Evolutionary conservation across 805 yeast species (phyloP), one percentile per base, ranked within the genome.

Genomic region (Kodamaea kaohsiungensis): DNA sequence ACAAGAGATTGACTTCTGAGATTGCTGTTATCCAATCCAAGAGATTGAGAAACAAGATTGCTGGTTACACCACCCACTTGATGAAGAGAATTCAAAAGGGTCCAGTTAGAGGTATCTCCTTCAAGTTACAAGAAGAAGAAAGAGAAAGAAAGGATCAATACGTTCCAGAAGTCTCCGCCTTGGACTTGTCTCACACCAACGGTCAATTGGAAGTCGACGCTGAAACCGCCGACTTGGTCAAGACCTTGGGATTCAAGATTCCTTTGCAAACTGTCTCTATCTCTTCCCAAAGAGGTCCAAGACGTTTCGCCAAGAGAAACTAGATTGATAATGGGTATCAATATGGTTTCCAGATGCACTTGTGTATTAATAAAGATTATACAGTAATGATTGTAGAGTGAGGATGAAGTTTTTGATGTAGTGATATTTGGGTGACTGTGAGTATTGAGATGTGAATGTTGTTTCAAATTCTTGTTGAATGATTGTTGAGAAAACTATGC

Each of bases 61-160:
- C 99, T 79, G 99, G 99, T 80, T 95, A 93, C 97, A 95, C 99
- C 82, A 95, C 99, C 76, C 99, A 95, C 83, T 88, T 95, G 81
- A 96, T 95, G 99, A 95, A 91, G 87, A 92, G 99, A 86, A 95
- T 95, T 77, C 98, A 96, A 84, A 95, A 93, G 87, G 99, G 99
- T 79, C 99, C 99, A 85, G 99, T 95, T 73, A 92, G 98, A 88
- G 99, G 99, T 85, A 96, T 95, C 71, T 95, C 99, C 72, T 95
- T 95, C 97, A 96, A 96, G 83, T 90, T 95, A 77, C 99, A 95
- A 87, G 99, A 95, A 86, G 99, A 95, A 85, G 99, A 95, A 88
- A 93, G 99, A 88, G 99, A 95, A 86, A 90, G 99, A 85, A 95
- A 96, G 85, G 98, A 95, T 83, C 99, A 95, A 85, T 95, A 92